Conservation (phyloP, 2,329 filamentous ascomycete genomes). For the Stagonosporopsis vannaccii region DNA sequence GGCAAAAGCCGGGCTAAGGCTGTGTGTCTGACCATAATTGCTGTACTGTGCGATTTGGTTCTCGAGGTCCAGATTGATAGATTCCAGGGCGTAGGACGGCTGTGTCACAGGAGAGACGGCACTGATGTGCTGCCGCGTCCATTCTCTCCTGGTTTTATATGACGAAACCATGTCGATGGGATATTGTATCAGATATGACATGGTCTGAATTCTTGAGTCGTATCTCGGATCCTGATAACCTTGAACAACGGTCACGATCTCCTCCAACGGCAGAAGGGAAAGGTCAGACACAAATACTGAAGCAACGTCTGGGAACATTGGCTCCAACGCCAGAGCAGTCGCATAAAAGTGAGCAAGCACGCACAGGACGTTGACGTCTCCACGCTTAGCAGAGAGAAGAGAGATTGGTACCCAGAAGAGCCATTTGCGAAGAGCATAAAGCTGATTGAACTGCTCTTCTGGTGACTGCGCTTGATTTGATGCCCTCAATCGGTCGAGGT, state of each 20-base stretch:
- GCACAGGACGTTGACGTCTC: conserved; percentile 78
- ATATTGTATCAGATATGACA: conserved; percentile 56
- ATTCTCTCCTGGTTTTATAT: conserved; percentile 52
- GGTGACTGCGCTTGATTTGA: conserved; percentile 59
- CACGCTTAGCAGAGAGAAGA: conserved; percentile 77
- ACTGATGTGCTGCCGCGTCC: conserved; percentile 48
- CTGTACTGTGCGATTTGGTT: conserved; percentile 52
- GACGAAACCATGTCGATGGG: conserved; percentile 53
- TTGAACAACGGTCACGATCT: conserved; percentile 80
- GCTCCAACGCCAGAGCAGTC: conserved; percentile 84
- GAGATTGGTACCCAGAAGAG: conserved; percentile 94
- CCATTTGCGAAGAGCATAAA: conserved; percentile 89
- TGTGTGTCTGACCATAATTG: conserved; percentile 48
- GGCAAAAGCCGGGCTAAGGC: conserved; percentile 59
- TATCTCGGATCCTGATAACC: conserved; percentile 50
- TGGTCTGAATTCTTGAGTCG: conserved; percentile 52
- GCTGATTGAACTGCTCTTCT: conserved; percentile 86
- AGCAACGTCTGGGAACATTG: conserved; percentile 89
- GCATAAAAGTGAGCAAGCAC: conserved; percentile 93
- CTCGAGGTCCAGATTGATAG: conserved; percentile 50
- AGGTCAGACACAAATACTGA: conserved; percentile 77
- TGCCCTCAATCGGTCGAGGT: conserved; percentile 54
- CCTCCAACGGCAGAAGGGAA: conserved; percentile 80
- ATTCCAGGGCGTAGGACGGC: conserved; percentile 47
- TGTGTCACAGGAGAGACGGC: conserved; percentile 46